phyloP scores from a whole-genome alignment of 2,329 filamentous ascomycete species.

The Ascochyta lentis region DNA sequence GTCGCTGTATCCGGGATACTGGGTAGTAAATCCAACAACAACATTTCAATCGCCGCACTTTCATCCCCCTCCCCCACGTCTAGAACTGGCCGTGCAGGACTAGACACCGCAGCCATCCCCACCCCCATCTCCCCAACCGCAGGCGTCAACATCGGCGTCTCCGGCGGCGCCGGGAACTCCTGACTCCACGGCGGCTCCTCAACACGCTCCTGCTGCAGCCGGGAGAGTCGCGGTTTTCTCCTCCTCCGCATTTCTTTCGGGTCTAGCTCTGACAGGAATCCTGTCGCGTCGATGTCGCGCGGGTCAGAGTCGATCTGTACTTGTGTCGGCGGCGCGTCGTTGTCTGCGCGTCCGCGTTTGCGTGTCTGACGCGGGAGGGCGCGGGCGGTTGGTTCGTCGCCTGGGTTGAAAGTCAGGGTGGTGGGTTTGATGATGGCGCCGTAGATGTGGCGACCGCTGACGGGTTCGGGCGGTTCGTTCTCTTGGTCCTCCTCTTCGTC shows the following conservation, averaged over 20 bases:
- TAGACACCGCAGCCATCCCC: background rate
- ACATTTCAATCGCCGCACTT: background rate
- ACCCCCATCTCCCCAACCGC: background rate
- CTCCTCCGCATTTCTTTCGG: background rate
- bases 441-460: conserved; percentile 16
- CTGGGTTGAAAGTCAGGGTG: conserved; percentile 1
- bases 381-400: background rate
- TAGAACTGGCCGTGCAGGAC: background rate
- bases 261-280: conserved; percentile 12
- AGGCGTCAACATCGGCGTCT: conserved; percentile 2
- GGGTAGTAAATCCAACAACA: conserved; percentile 3
- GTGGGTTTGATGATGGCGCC: conserved; percentile 9
- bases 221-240: conserved; percentile 1
- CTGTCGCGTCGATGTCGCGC: conserved; percentile 14
- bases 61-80: background rate
- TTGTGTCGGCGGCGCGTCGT: background rate
- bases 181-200: conserved; percentile 9
- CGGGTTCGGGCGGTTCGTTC: conserved; percentile 4
- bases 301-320: conserved; percentile 14
- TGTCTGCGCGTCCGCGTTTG: background rate
- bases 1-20: conserved; percentile 1
- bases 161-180: background rate
- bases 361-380: background rate
- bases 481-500: background rate
- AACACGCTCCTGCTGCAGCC: background rate